Conservation (phyloP, 169 alveolate species). For the Toxoplasma gondii region DNA sequence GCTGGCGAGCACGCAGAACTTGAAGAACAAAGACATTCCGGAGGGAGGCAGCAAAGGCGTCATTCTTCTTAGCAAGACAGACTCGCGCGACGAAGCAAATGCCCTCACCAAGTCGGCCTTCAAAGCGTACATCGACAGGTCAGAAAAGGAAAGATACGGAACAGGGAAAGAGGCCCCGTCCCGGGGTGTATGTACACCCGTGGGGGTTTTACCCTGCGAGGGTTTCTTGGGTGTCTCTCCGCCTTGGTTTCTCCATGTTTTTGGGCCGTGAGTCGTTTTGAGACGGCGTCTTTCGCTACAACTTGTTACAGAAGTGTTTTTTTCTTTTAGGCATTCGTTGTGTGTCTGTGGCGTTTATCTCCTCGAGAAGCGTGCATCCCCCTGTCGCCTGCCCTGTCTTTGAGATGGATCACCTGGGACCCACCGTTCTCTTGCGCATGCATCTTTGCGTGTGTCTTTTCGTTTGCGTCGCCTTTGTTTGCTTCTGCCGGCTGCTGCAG, state of each 20-base stretch:
- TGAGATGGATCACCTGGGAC: no score
- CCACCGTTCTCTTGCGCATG: no score
- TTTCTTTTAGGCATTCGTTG: no score
- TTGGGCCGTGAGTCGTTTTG: no score
- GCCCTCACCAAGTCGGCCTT: conserved; percentile 68
- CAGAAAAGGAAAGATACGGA: background rate
- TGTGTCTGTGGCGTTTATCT: no score
- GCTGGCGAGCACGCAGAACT: conserved; percentile 82
- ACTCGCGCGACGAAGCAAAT: conserved; percentile 33
- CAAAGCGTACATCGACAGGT: conserved; percentile 80
- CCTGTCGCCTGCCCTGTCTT: no score
- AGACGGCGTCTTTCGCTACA: no score
- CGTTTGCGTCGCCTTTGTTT: background rate
- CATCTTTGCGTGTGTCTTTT: background rate
- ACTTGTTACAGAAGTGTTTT: no score
- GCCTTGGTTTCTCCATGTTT: background rate
- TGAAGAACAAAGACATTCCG: conserved; percentile 85
- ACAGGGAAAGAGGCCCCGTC: background rate
- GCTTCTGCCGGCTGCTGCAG: conserved; percentile 19
- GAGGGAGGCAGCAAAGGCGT: conserved; percentile 89
- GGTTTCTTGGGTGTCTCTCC: background rate
- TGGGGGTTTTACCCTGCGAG: background rate
- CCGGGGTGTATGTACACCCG: background rate
- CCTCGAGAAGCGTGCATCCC: no score
- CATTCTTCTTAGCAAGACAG: conserved; percentile 75